These are phyloP conservation scores for Yarrowia sp. DNA, from an alignment of 805 yeast species.

Conservation along the genomic window DNA sequence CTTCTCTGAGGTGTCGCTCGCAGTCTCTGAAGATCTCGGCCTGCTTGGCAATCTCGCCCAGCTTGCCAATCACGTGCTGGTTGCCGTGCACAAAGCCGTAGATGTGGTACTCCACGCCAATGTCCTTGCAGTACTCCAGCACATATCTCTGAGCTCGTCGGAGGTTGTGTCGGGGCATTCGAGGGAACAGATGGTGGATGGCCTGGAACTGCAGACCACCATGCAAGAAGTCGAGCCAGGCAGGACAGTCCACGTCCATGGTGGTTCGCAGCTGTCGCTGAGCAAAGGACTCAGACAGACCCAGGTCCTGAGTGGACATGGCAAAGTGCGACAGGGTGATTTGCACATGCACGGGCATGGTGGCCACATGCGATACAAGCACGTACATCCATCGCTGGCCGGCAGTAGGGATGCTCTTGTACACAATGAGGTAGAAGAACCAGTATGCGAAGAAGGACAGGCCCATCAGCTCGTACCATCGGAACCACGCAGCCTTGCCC, in stretches of 20 bases:
- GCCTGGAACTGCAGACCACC: conserved; percentile 95
- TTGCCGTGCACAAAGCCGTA: conserved; percentile 87
- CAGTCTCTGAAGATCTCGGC: conserved; percentile 79
- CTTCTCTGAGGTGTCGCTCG: conserved; percentile 65
- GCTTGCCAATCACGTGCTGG: conserved; percentile 67
- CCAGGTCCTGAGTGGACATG: conserved; percentile 89
- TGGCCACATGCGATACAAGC: conserved; percentile 75
- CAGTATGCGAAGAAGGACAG: conserved; percentile 74
- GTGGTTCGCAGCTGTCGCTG: conserved; percentile 86
- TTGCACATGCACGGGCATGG: conserved; percentile 94
- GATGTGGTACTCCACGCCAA: conserved; percentile 80
- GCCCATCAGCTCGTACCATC: conserved; percentile 79
- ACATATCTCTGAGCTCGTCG: conserved; percentile 76
- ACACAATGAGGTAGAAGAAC: conserved; percentile 74
- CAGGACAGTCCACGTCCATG: conserved; percentile 94
- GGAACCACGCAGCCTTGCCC: conserved; percentile 86
- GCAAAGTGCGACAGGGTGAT: conserved; percentile 90
- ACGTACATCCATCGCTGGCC: conserved; percentile 65
- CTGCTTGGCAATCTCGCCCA: conserved; percentile 80
- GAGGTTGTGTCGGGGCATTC: conserved; percentile 87
- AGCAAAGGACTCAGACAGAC: conserved; percentile 77
- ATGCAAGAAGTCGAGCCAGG: conserved; percentile 88
- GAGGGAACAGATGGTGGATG: conserved; percentile 86
- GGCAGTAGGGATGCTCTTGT: conserved; percentile 59
- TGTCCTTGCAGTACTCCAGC: conserved; percentile 73